Base-by-base conservation (phyloP, 1,284 basidiomycete genomes). In the Agaricales sp. region DNA sequence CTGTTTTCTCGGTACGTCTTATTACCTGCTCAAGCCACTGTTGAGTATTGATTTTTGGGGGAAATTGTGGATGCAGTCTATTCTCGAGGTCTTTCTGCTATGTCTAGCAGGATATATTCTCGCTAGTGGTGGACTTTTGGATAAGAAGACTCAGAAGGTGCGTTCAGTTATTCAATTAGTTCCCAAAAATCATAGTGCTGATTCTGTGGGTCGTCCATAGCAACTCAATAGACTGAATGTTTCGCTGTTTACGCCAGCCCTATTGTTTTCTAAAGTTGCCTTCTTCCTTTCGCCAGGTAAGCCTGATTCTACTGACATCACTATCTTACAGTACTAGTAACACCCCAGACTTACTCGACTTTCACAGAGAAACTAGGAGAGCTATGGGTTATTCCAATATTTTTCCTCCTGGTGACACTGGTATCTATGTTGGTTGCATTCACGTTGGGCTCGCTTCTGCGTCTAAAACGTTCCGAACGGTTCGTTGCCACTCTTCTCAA, bases 191-290 rank as follows among this genome's bases (percentile, higher is more conserved):
- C 11, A 22, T 11, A 20, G 24, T 23, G 13, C 45, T n/a, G 6
- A 14, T 16, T 2, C 23, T 19, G 20, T 22, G 30, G 24, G 37
- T 39, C 26, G 30, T 22, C 20, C 50, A 39, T 41, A 89, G 84
- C 77, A 83, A 77, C 66, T 90, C 19, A 90, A 89, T 57, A 71
- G 76, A 26, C 68, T 92, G 48, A 92, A 92, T 61, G 78, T 96
- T 21, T 88, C 87, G 0, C 76, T 96, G 30, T 94, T 96, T 67
- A 97, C 93, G 0, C 93, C 93, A 0, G 87, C 88, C 0, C 78
- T 97, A 16, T 73, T 96, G 21, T 96, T 96, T 67, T 92, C 89
- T 30, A 97, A 96, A 70, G 92, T 95, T 19, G 87, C 92, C 0
- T 88, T 89, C 64, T 85, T 80, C 63, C 65, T 87, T 20, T 78